phyloP scores from a whole-genome alignment of 148 eudicot genomes.

The Chenopodium berlandieri region DNA sequence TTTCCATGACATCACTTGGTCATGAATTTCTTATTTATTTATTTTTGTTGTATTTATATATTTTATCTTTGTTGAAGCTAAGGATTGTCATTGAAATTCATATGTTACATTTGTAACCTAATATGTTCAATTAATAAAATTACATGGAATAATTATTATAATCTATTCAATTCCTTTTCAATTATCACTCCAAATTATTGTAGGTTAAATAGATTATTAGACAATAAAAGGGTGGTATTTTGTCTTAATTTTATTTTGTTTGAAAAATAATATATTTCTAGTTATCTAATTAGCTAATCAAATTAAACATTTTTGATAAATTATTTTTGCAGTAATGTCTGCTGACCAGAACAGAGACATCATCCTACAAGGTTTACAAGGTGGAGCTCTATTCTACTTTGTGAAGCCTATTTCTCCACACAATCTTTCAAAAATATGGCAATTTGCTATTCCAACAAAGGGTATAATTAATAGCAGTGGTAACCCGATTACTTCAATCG shows the following conservation, averaged over 20 bases:
- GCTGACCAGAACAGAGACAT: constrained; percentile 35
- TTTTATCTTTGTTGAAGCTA: too few relatives aligned
- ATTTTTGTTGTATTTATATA: too few relatives aligned
- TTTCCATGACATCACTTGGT: too few relatives aligned
- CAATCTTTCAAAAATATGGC: constrained; percentile 49
- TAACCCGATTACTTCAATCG: not conserved
- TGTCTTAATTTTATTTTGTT: not conserved
- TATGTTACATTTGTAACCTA: too few relatives aligned
- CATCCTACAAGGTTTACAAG: constrained; percentile 33
- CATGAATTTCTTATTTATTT: too few relatives aligned
- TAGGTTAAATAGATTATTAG: too few relatives aligned
- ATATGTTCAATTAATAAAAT: too few relatives aligned
- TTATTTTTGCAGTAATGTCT: constrained; percentile 53
- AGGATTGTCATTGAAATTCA: too few relatives aligned
- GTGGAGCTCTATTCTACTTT: constrained; percentile 50
- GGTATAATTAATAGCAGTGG: not conserved
- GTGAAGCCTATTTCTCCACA: constrained; percentile 43
- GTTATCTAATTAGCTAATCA: not conserved
- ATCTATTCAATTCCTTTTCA: too few relatives aligned
- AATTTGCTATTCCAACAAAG: constrained; percentile 32
- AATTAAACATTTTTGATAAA: not conserved
- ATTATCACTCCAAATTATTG: too few relatives aligned
- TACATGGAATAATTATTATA: too few relatives aligned
- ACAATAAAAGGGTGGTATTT: too few relatives aligned
- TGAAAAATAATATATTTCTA: not conserved